A percentile compares a stretch with the other conserved stretches of the same genome.
phyloP scores from a whole-genome alignment of 2,329 filamentous ascomycete species.

The Immersiporthe knoxdaviesiana region DNA sequence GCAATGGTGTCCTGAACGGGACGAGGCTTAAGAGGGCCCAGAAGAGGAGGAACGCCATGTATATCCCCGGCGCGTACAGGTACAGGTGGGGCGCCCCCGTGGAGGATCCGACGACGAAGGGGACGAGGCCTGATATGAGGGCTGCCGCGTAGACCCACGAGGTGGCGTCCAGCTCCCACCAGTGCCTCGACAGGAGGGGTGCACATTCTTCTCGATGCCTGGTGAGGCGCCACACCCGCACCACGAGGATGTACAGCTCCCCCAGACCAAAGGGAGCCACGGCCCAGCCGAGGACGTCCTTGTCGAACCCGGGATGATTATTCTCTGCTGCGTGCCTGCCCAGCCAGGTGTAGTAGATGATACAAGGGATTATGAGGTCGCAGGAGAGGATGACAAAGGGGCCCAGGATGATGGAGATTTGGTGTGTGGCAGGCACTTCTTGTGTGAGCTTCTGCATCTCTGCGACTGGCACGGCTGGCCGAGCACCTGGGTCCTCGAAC shows the following conservation, averaged over 20 bases:
- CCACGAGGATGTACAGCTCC: constrained; percentile 30
- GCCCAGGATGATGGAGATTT: constrained; percentile 24
- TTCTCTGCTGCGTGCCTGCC: neutral
- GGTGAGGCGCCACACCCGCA: constrained; percentile 21
- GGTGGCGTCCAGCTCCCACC: constrained; percentile 27
- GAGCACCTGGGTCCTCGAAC: constrained; percentile 22
- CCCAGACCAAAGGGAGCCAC: constrained; percentile 54
- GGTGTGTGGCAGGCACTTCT: constrained; percentile 16
- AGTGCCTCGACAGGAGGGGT: constrained; percentile 18
- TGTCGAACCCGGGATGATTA: constrained; percentile 14
- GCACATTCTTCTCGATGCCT: constrained; percentile 22
- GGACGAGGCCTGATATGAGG: constrained; percentile 15
- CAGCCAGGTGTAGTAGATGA: constrained; percentile 27
- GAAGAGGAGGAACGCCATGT: constrained; percentile 22
- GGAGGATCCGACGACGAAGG: constrained; percentile 23
- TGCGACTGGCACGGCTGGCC: constrained; percentile 11
- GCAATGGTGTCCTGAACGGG: constrained; percentile 20
- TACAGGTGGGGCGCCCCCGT: constrained; percentile 20
- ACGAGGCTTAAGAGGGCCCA: constrained; percentile 21
- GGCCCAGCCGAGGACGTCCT: constrained; percentile 65
- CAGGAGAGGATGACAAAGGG: constrained; percentile 23
- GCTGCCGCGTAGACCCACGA: constrained; percentile 26
- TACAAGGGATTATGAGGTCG: constrained; percentile 27
- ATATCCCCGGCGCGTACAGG: constrained; percentile 19
- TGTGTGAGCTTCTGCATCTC: constrained; percentile 24